Evolutionary conservation across 768 basidiomycete species (phyloP), one percentile per base, ranked within the genome.

Genomic region (Floccularia luteovirens): DNA sequence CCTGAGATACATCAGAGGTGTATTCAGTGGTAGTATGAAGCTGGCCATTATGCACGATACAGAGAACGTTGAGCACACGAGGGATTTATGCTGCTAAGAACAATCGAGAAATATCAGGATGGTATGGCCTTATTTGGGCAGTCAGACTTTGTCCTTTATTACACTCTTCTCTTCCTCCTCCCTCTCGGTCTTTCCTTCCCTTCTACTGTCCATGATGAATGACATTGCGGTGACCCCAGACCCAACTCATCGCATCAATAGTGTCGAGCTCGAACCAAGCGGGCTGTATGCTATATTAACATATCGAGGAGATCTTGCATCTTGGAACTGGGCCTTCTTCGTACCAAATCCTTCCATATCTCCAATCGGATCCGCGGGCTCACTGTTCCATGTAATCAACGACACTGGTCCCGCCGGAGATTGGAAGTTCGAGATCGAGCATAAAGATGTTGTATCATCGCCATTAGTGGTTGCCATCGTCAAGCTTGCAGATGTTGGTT

Each of bases 271-370:
- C 24, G 67, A 69, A 49, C 44, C 55, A 5, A 57, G 63, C 36
- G 54, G 55, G 36, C 60, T 72, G 12, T 71, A 72, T 48, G 68
- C 67, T 8, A 61, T 69, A 45, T 61, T 72, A 43, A 60, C 59
- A 24, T 71, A 70, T 48, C 53, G 64, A 14, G 68, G 67, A 25
- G 69, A 73, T 44, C 62, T 67, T 24, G 66, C 67, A 16, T 59
- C 66, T 4, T 73, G 70, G 70, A 65, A 70, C 45, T 73, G 70
- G 70, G 62, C 65, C 4, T 73, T 73, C 48, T 71, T 63, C 53
- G 59, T 70, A 21, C 62, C 68, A 36, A 59, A 70, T 50, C 63
- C 66, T 33, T 39, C 54, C 5, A 48, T 56, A 1, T 45, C 50
- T 3, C 69, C 70, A 11, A 63, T 70, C 45, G 70, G 70, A 17